Conservation (phyloP, 192 early-diverging fungal genomes). For the Dispira simplex region DNA sequence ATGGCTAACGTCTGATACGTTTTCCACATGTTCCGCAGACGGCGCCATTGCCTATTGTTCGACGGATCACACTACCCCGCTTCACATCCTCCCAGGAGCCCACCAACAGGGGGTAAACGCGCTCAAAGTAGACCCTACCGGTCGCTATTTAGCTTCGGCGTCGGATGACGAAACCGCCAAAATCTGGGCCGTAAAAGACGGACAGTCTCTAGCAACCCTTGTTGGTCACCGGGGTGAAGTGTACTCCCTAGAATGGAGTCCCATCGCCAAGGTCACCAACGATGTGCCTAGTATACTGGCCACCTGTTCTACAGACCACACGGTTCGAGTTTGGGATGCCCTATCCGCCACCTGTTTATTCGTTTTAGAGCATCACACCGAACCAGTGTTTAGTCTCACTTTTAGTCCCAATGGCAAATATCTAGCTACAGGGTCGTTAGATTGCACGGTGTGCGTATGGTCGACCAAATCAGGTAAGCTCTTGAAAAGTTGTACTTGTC, state of each 20-base stretch:
- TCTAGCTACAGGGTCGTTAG: conserved; percentile 53
- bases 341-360: conserved; percentile 39
- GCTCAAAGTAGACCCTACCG: neutral
- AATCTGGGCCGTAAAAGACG: conserved; percentile 8
- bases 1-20: conserved; percentile 68
- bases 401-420: conserved; percentile 51
- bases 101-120: conserved; percentile 31
- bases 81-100: conserved; percentile 36
- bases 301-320: conserved; percentile 50
- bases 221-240: conserved; percentile 51
- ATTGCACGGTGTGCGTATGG: conserved; percentile 56
- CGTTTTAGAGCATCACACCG: conserved; percentile 35
- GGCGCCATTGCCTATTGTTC: conserved; percentile 52
- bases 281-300: conserved; percentile 29
- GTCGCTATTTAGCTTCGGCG: conserved; percentile 9
- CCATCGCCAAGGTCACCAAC: conserved; percentile 19
- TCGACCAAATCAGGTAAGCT: conserved; percentile 1
- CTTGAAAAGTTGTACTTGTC: neutral
- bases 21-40: conserved; percentile 67
- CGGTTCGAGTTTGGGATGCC: conserved; percentile 66
- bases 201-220: neutral
- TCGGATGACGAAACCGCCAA: conserved; percentile 3
- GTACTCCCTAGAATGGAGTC: conserved; percentile 58
- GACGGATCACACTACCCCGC: conserved; percentile 39
- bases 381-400: conserved; percentile 40